Evolutionary conservation across 2,329 filamentous ascomycete genomes (phyloP), one percentile per base, ranked within the genome.

Genomic region (Talaromyces funiculosus): DNA sequence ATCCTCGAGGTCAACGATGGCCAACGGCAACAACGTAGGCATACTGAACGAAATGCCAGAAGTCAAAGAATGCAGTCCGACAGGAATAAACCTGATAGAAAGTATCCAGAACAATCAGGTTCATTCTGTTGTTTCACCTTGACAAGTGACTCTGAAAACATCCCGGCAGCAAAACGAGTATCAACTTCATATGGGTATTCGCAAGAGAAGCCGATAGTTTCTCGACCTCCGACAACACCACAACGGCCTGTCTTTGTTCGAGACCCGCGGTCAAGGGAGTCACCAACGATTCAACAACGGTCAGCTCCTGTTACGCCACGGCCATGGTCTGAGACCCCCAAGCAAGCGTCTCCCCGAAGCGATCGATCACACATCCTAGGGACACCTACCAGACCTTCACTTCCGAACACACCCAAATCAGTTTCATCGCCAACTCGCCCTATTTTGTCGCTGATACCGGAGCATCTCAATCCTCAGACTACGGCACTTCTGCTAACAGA

Each of bases 401-500:
- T 63, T 24, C 53, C 57, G 35, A 57, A 64, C n/a, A 66, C 66
- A 53, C 47, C 64, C 20, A 55, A 63, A 33, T 65, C 68, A 12
- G 57, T 67, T 16, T 65, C 70, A 33, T 75, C 76, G 4, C 72
- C 77, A 54, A 82, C 77, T 1, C 68, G 75, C 20, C 69, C 72
- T 10, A 72, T 87, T 42, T 77, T 90, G 1, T 83, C 84, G 3
- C 81, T 91, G 62, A 92, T 97, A 43, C 91, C 90, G 0, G 73
- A 81, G 8, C 76, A 81, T 1, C 79, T 90, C 4, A 82, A 87
- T 2, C 86, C 90, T 1, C 79, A 88, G 66, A 89, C 86, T 0
- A 80, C 89, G 0, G 88, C 90, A 0, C 77, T 81, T 4, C 81
- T 97, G 3, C 82, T 93, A 62, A 80, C 87, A 2, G 92, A 97